Percentiles rank a stretch among this genome's conserved stretches.
phyloP scores from a whole-genome alignment of 2,329 filamentous ascomycete genomes.

The Pseudogymnoascus sp. region DNA sequence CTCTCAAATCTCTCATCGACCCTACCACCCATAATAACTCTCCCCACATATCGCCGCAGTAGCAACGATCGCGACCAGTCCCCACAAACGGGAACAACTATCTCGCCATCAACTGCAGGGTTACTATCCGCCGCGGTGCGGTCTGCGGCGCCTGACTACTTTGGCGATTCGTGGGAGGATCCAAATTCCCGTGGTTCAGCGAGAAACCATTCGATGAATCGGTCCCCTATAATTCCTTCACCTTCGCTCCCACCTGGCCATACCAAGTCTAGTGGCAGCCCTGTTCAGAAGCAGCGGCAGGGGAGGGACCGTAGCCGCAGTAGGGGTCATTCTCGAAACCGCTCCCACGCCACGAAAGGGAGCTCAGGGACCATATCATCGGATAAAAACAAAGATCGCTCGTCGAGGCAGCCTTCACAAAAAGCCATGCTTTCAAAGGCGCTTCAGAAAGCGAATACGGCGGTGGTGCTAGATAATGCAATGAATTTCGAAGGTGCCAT shows the following conservation, averaged over 20 bases:
- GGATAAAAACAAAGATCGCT: constrained; percentile 25
- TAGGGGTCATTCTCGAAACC: constrained; percentile 38
- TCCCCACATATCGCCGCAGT: constrained; percentile 23
- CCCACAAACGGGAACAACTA: constrained; percentile 23
- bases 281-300: constrained; percentile 15
- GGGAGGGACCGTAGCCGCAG: constrained; percentile 7
- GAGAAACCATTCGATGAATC: constrained; percentile 12
- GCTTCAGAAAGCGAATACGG: constrained; percentile 89
- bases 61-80: constrained; percentile 18
- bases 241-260: constrained; percentile 15
- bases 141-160: constrained; percentile 26
- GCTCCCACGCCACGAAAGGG: constrained; percentile 39
- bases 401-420: constrained; percentile 56
- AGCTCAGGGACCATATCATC: constrained; percentile 38
- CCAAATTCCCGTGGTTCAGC: constrained; percentile 15
- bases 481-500: constrained; percentile 90
- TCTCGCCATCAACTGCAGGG: constrained; percentile 27
- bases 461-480: constrained; percentile 90
- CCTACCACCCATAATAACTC: constrained; percentile 25
- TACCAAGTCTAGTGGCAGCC: constrained; percentile 7
- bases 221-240: constrained; percentile 16
- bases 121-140: constrained; percentile 27
- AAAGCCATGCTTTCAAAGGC: constrained; percentile 97
- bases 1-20: constrained; percentile 13
- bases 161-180: constrained; percentile 23